Base-by-base conservation (phyloP, 306 rosid species). In the Inga leiocalycina region DNA sequence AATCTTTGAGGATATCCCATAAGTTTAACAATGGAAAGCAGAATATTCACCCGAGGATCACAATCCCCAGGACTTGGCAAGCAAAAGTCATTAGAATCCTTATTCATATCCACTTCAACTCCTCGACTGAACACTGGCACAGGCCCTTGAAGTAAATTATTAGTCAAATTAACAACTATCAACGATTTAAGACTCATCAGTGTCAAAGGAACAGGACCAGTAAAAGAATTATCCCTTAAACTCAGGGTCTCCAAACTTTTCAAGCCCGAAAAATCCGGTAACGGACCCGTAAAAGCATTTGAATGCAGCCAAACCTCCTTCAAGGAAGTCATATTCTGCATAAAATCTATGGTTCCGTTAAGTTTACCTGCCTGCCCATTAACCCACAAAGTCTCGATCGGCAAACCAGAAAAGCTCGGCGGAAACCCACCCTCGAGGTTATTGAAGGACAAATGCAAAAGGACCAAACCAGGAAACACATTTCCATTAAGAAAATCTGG, bases 241-340 rank as follows among this genome's bases (percentile, higher is more conserved):
- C 88, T 89, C 89, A 93, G 85, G 75, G 44, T 84, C 75, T 57
- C 70, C 84, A 94, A 89, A 69, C 81, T 83, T 52, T 69, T 86
- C 88, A 94, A 87, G 15, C 82, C 85, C 2, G 91, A 88, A 79
- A 94, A 86, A 77, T 91, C 97, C 0, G 97, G 97, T 62, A 91
- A 89, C 8, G 95, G 87, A 74, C 97, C 97, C 1, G 91, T 81
- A 78, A 94, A 90, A 9, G 83, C 88, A 79, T 94, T 94, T 0
- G 84, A 80, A 30, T 94, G 97, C 87, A 94, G 68, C 98, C 97
- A 94, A 90, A 91, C 90, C 84, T 94, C 87, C 10, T 45, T 89
- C 87, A 94, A 85, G 35, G 61, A 85, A 54, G 92, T 94, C 97
- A 94, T 93, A 77, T 93, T 93, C 84, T 84, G 87, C 46, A 94